Base-by-base conservation (phyloP, 345 rosid genomes). In the Aurinia saxatilis region DNA sequence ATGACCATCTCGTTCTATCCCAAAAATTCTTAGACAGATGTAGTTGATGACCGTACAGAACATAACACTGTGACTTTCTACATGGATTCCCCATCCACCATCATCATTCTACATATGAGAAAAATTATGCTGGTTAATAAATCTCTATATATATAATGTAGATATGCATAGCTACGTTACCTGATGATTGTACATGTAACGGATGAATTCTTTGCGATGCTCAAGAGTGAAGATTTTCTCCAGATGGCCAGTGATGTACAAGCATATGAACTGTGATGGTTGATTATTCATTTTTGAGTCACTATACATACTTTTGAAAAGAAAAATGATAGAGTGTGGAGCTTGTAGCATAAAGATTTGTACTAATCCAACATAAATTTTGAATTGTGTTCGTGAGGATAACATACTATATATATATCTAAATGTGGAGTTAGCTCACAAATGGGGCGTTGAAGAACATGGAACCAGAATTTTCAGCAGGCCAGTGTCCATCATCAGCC, bases 21-120 rank as follows among this genome's bases (percentile, higher is more conserved):
- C 95, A 17, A 90, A 82, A 65, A 90, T 77, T 67, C 97, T 71
- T 46, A 90, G 40, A 6, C 81, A 68, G 1, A 82, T 76, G 58
- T 85, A 90, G 66, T 51, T 85, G 63, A 90, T 47, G 7, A 75
- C 84, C 25, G 90, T 68, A 10, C 88, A 78, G 70, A 87, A 77
- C 95, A 90, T 90, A 23, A 74, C 75, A 75, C 95, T 90, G 2
- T 70, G 86, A 23, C 93, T 83, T 68, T 90, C 95, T 57, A 87
- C 72, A 72, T 87, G 91, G 60, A 87, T 55, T 49, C 97, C 97
- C 97, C 97, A 87, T 0, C 95, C 95, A 23, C 95, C 97, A 72
- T 88, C 87, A 54, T 61, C 67, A 55, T 85, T 88, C 96, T 88
- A 82, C 13, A 12, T 1, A 21, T 1, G 25, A 21, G 2, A n/a